A percentile compares a stretch with the other conserved stretches of the same genome.
These are phyloP conservation scores for Coelastrella sp. DNA, from an alignment of 139 green algal genomes.

Conservation along the genomic window DNA sequence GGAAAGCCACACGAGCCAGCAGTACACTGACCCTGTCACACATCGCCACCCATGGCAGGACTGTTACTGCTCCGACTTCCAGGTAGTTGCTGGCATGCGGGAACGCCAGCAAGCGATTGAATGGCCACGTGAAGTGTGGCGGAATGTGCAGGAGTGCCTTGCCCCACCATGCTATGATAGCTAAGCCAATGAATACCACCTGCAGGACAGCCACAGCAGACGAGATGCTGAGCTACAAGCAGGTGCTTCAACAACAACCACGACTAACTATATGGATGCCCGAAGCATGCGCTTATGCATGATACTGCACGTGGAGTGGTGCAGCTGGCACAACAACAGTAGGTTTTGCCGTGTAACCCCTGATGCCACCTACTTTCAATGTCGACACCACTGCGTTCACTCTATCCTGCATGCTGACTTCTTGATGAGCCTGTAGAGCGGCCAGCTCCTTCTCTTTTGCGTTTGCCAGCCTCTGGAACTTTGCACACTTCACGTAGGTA, in stretches of 20 bases:
- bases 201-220: constrained; percentile 1
- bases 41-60: constrained; percentile 55
- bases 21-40: constrained; percentile 45
- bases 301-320: no score
- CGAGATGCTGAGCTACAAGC: no score
- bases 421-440: constrained; percentile 24
- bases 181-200: constrained; percentile 36
- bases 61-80: constrained; percentile 46
- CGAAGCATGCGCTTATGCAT: no score
- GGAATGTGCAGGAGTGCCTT: constrained; percentile 49
- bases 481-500: constrained; percentile 57
- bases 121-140: constrained; percentile 18
- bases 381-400: constrained; percentile 25
- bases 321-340: background rate
- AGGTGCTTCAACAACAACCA: no score
- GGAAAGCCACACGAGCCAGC: constrained; percentile 38
- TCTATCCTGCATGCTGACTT: constrained; percentile 22
- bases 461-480: constrained; percentile 55
- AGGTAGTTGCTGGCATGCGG: constrained; percentile 47
- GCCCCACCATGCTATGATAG: constrained; percentile 49
- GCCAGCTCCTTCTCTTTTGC: constrained; percentile 62
- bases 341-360: background rate
- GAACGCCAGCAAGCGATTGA: constrained; percentile 52
- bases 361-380: constrained; percentile 43
- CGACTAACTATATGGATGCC: no score